Conservation (phyloP, 2,329 filamentous ascomycete species). For the Neofusicoccum laricinum region DNA sequence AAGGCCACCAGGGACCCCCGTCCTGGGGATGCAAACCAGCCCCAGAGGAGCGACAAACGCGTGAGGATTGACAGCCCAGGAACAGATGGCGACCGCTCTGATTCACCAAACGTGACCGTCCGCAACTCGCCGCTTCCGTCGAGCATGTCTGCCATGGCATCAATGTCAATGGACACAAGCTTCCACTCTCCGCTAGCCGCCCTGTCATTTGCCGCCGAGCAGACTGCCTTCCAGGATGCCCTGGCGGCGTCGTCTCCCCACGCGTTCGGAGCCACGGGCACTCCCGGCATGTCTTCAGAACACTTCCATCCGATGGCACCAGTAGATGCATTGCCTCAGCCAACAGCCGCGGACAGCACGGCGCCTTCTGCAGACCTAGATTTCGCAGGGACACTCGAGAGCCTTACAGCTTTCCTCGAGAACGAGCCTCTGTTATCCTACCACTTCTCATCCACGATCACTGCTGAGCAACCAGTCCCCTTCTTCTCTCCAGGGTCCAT, state of each 20-base stretch:
- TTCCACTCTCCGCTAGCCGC: neutral
- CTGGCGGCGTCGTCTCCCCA: neutral
- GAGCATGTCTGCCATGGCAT: neutral
- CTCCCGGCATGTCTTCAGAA: neutral
- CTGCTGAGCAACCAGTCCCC: slow-evolving; percentile 40
- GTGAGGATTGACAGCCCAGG: neutral
- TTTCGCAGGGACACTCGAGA: slow-evolving; percentile 34
- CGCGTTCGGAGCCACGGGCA: neutral
- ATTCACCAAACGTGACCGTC: neutral
- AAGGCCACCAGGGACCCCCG: too few species aligned
- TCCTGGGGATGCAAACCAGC: too few species aligned
- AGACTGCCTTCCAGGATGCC: neutral
- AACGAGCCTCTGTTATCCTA: slow-evolving; percentile 37
- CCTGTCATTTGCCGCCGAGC: neutral
- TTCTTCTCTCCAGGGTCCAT: slow-evolving; percentile 42
- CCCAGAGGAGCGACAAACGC: neutral
- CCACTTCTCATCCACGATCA: slow-evolving; percentile 39
- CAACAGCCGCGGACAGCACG: slow-evolving; percentile 20
- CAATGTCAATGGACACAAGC: neutral
- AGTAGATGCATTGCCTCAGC: neutral
- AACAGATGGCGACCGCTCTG: neutral
- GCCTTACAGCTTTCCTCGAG: slow-evolving; percentile 38
- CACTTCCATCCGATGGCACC: neutral
- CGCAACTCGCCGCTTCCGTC: neutral
- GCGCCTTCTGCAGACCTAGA: slow-evolving; percentile 1